Conservation (phyloP, 306 rosid species). For the Benincasa hispida region DNA sequence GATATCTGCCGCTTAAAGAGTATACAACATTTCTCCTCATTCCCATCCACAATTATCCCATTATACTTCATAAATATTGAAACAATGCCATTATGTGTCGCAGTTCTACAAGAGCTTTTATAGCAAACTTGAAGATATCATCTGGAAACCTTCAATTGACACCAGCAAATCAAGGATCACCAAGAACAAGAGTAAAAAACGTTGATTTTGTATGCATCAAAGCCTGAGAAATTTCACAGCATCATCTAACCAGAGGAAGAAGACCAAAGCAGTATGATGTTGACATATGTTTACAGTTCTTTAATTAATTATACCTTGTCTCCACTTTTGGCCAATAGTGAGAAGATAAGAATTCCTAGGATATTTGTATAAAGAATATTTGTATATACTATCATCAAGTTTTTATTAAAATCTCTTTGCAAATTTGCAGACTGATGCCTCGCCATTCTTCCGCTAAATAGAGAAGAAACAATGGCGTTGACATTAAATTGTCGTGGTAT, state of each 20-base stretch:
- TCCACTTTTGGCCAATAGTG: background rate
- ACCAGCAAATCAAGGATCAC: conserved; percentile 43
- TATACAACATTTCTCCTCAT: background rate
- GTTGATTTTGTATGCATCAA: conserved; percentile 17
- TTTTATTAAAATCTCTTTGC: background rate
- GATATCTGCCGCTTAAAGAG: background rate
- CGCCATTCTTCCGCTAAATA: background rate
- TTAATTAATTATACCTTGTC: background rate
- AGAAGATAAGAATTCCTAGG: background rate
- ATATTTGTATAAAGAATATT: background rate
- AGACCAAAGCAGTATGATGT: background rate
- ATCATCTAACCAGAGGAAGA: conserved; percentile 1
- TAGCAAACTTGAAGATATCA: conserved; percentile 80
- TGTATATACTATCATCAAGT: background rate
- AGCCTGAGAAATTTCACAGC: background rate
- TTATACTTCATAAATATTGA: background rate
- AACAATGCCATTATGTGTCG: background rate
- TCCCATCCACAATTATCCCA: background rate
- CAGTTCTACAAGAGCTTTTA: conserved; percentile 77
- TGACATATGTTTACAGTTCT: background rate
- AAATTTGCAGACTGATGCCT: background rate
- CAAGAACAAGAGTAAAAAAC: conserved; percentile 45
- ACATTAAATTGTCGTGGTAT: background rate
- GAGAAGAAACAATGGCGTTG: background rate
- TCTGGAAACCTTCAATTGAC: conserved; percentile 74